A percentile compares a stretch with the other conserved stretches of the same genome.
Evolutionary conservation across 148 eudicot species (phyloP).

Genomic region (Chenopodium berlandieri): DNA sequence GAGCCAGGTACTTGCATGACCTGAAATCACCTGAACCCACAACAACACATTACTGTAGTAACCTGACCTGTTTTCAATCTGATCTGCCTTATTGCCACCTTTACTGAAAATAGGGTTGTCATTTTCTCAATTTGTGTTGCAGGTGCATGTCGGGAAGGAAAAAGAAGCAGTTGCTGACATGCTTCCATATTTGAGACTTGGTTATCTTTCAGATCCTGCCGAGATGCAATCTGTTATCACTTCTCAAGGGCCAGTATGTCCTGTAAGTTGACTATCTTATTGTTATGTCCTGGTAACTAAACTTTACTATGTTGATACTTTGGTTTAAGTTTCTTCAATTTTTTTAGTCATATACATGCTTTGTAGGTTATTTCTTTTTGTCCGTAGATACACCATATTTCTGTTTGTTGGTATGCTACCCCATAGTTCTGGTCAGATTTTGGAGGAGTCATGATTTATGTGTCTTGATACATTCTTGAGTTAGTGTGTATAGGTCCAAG

Average conservation of each 20-base stretch:
- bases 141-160: slow-evolving; percentile 91
- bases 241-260: slow-evolving; percentile 95
- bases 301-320: background rate
- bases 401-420: background rate
- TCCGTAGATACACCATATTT: background rate
- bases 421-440: background rate
- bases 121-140: slow-evolving; percentile 16
- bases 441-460: background rate
- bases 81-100: background rate
- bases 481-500: background rate
- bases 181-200: slow-evolving; percentile 91
- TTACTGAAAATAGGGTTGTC: background rate
- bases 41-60: background rate
- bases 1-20: background rate
- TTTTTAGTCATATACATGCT: background rate
- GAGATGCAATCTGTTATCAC: slow-evolving; percentile 92
- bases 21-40: background rate
- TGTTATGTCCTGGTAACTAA: background rate
- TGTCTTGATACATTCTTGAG: background rate
- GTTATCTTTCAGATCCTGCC: slow-evolving; percentile 95
- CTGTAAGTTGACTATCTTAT: slow-evolving; percentile 49
- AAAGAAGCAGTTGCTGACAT: slow-evolving; percentile 82
- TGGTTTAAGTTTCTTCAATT: background rate
- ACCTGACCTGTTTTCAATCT: background rate
- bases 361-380: background rate